Conservation (phyloP, 1,139 yeast genomes). For the Blastobotrys arbuscula region DNA sequence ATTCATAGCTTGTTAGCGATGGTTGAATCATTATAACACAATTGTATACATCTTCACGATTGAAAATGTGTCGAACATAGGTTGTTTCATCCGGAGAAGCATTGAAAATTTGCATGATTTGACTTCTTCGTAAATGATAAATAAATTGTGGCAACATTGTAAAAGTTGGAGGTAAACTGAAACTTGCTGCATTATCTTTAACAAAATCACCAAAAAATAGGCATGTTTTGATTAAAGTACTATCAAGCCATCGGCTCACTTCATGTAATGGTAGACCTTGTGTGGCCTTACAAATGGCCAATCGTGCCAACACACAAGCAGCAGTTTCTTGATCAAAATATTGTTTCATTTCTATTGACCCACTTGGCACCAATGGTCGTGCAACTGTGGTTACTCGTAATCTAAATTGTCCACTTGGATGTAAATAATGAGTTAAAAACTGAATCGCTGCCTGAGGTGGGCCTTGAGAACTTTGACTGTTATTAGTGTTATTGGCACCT, state of each 20-base stretch:
- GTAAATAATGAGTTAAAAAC: constrained; percentile 63
- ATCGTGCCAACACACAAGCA: constrained; percentile 53
- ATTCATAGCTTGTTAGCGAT: constrained; percentile 58
- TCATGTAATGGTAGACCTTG: constrained; percentile 52
- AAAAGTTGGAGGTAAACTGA: constrained; percentile 62
- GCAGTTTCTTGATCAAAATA: constrained; percentile 70
- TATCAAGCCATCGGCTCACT: constrained; percentile 71
- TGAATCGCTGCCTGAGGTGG: constrained; percentile 44
- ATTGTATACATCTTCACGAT: constrained; percentile 62
- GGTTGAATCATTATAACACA: constrained; percentile 74
- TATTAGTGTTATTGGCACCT: constrained; percentile 24
- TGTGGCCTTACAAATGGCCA: constrained; percentile 45
- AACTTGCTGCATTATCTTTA: constrained; percentile 61
- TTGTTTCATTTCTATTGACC: constrained; percentile 24
- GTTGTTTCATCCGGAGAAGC: constrained; percentile 78
- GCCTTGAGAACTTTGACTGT: background rate
- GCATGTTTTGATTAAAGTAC: constrained; percentile 67
- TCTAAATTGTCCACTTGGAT: constrained; percentile 41
- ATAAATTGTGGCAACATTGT: constrained; percentile 71
- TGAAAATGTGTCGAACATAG: constrained; percentile 58
- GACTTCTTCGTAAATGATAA: constrained; percentile 67
- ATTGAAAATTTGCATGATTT: constrained; percentile 63
- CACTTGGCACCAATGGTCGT: constrained; percentile 18
- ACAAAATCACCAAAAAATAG: constrained; percentile 71
- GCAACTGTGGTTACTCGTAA: constrained; percentile 44